Evolutionary conservation across 2,329 filamentous ascomycete species (phyloP), one percentile per base, ranked within the genome.

Genomic region (Graphilbum fragrans): DNA sequence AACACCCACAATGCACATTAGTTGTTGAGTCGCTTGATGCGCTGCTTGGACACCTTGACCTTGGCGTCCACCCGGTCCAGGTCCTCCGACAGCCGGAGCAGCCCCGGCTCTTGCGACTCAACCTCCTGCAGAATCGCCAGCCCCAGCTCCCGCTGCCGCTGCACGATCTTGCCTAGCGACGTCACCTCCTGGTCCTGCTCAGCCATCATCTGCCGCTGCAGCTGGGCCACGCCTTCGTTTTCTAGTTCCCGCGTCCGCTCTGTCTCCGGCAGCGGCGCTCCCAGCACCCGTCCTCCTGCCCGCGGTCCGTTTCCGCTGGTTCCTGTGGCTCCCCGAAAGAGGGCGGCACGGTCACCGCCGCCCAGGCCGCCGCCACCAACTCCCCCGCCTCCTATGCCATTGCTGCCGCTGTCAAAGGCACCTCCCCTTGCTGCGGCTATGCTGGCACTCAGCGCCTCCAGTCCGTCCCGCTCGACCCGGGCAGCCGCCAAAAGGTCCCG

Each of bases 71-170:
- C 65, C 6, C 80, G 65, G 46, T 80, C 75, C 3, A 72, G 70
- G 58, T 87, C 81, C 42, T 77, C 66, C 47, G 81, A 78, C 46
- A 87, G 55, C 49, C 75, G 59, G 12, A 75, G 71, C 23, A 92
- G 64, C 72, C 86, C 74, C 56, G 76, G 70, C 41, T 77, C 82
- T 63, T 90, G 83, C 49, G 74, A 60, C 41, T 77, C 72, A 42
- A 88, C 69, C 63, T 90, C 85, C 38, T 79, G 72, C 48, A 84
- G 73, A 53, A 92, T 88, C 43, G 77, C 71, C 37, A 85, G 64
- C 1, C 84, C 84, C 73, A 90, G 84, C 59, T 87, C 80, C 54
- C 74, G 80, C 64, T 90, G 81, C 44, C 81, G 65, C 37, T 77
- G 65, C 37, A 90, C 79, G 37, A 86, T 79, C 48, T 74, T 76